phyloP scores from a whole-genome alignment of 331 rosid genomes.

The Dryas integrifolia region DNA sequence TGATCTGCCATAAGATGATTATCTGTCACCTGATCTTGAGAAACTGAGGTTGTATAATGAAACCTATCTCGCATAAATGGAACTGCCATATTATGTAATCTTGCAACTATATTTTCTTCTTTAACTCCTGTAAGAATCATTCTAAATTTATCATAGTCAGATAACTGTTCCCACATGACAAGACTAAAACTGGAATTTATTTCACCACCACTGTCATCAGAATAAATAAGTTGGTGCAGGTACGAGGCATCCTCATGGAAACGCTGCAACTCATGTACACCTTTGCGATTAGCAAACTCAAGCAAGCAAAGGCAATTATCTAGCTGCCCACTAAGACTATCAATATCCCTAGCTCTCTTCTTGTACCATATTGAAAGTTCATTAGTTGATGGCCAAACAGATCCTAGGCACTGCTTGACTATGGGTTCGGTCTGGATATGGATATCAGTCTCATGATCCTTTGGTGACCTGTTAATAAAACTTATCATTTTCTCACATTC shows the following conservation, averaged over 20 bases:
- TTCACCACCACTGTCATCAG: conserved; percentile 55
- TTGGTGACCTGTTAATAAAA: conserved; percentile 47
- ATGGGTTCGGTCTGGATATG: conserved; percentile 83
- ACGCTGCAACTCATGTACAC: conserved; percentile 65
- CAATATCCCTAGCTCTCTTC: conserved; percentile 79
- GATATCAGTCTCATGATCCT: conserved; percentile 44
- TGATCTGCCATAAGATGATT: conserved; percentile 32
- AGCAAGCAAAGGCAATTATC: conserved; percentile 80
- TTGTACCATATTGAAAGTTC: conserved; percentile 78
- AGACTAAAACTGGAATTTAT: conserved; percentile 54
- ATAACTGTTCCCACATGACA: conserved; percentile 64
- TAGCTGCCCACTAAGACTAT: conserved; percentile 79
- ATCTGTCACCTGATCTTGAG: conserved; percentile 33
- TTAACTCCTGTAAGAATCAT: conserved; percentile 83
- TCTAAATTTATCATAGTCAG: conserved; percentile 76
- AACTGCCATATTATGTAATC: conserved; percentile 66
- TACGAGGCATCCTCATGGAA: conserved; percentile 67
- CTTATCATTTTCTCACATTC: conserved; percentile 78
- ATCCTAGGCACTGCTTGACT: conserved; percentile 63
- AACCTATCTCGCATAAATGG: conserved; percentile 72
- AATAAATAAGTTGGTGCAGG: conserved; percentile 73
- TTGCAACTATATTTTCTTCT: conserved; percentile 59
- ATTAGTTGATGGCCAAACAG: conserved; percentile 71
- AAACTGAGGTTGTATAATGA: conserved; percentile 31
- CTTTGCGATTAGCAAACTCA: conserved; percentile 72